A percentile compares a stretch with the other conserved stretches of the same genome.
Evolutionary conservation across 208 protist species (phyloP).

Genomic region (Wallacemonas sp.): DNA sequence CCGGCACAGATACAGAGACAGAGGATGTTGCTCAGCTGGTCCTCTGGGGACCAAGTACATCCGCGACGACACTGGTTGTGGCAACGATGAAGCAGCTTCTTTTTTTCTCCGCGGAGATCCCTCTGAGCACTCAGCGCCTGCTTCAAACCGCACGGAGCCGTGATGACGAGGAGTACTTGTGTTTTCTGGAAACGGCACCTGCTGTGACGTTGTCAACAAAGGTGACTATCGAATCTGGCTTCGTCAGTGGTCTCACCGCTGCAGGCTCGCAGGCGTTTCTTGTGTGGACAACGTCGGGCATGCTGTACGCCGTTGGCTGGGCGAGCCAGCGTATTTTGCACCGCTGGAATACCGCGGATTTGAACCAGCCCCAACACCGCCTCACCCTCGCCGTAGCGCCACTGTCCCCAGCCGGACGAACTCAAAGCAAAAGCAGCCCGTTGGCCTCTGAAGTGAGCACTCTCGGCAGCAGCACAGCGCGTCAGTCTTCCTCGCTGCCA

Average conservation of each 20-base stretch:
- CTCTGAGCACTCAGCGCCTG: slow-evolving; percentile 7
- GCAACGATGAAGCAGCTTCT: slow-evolving; percentile 49
- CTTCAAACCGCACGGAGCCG: background rate
- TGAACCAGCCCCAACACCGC: slow-evolving; percentile 25
- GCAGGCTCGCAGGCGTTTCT: slow-evolving; percentile 58
- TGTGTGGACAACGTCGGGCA: slow-evolving; percentile 59
- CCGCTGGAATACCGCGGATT: slow-evolving; percentile 36
- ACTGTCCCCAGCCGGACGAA: too few relatives aligned
- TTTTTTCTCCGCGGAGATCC: slow-evolving; percentile 42
- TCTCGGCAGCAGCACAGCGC: too few relatives aligned
- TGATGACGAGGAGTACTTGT: slow-evolving; percentile 2
- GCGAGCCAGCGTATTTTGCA: slow-evolving; percentile 43
- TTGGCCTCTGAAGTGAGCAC: too few relatives aligned
- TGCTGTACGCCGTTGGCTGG: slow-evolving; percentile 70
- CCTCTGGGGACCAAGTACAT: slow-evolving; percentile 55
- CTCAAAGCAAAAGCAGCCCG: too few relatives aligned
- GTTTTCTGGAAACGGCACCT: slow-evolving; percentile 27
- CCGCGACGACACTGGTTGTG: slow-evolving; percentile 47
- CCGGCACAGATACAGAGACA: slow-evolving; percentile 29
- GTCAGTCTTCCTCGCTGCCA: too few relatives aligned
- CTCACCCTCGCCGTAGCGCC: slow-evolving; percentile 11
- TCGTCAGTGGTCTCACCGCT: slow-evolving; percentile 30
- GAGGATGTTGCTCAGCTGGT: slow-evolving; percentile 51
- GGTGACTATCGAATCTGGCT: slow-evolving; percentile 40
- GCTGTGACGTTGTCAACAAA: slow-evolving; percentile 43